Evolutionary conservation across 2,329 filamentous ascomycete species (phyloP).

Genomic region (Cladosporium sp.): DNA sequence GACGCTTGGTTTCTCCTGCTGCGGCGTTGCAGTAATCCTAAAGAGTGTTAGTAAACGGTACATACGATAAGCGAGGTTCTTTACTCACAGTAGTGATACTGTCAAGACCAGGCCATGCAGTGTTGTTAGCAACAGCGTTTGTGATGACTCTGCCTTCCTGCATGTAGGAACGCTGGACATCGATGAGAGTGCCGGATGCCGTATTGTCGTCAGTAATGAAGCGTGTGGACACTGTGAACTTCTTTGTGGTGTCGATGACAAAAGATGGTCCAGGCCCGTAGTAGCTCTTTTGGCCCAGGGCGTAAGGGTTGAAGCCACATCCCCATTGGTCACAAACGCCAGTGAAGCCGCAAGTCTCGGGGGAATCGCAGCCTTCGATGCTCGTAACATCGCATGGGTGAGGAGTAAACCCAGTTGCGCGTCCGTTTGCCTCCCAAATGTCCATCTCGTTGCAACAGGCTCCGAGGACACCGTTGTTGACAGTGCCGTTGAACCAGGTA

Average conservation of each 20-base stretch:
- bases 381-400: constrained; percentile 60
- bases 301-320: constrained; percentile 70
- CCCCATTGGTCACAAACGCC: constrained; percentile 68
- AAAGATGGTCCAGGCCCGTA: constrained; percentile 51
- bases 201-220: constrained; percentile 57
- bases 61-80: not conserved
- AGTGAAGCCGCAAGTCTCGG: constrained; percentile 57
- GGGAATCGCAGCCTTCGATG: constrained; percentile 52
- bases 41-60: not conserved
- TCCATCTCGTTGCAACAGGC: constrained; percentile 51
- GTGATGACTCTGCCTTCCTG: constrained; percentile 62
- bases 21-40: constrained; percentile 19
- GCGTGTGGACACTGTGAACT: constrained; percentile 67
- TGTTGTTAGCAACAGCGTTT: constrained; percentile 47
- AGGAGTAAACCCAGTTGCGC: constrained; percentile 65
- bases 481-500: constrained; percentile 26
- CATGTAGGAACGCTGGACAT: constrained; percentile 66
- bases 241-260: constrained; percentile 60
- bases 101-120: constrained; percentile 5
- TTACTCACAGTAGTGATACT: constrained; percentile 10
- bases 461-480: constrained; percentile 55
- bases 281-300: constrained; percentile 63
- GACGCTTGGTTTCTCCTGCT: constrained; percentile 5
- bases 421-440: constrained; percentile 68
- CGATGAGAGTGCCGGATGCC: constrained; percentile 54